Conservation (phyloP, 495 filamentous ascomycete species). For the Sabuloglossum arenarium region DNA sequence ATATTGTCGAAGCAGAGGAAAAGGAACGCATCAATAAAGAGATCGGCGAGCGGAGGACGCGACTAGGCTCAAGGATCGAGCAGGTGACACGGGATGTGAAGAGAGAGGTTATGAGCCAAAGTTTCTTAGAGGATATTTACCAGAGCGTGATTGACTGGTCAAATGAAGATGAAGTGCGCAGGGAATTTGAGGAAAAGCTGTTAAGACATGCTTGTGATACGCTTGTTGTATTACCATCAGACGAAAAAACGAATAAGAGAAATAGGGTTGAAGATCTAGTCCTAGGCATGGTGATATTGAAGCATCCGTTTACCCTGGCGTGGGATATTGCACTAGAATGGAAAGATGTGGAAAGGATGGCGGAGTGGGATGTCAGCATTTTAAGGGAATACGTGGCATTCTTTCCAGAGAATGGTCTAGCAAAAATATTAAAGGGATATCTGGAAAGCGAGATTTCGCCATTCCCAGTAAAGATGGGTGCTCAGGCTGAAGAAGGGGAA, state of each 20-base stretch:
- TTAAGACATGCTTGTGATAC: constrained; percentile 61
- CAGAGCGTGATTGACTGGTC: constrained; percentile 73
- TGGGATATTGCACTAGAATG: constrained; percentile 85
- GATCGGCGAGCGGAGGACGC: constrained; percentile 72
- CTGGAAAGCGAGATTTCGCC: constrained; percentile 69
- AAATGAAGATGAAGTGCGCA: constrained; percentile 63
- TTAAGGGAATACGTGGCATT: constrained; percentile 61
- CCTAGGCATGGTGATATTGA: constrained; percentile 84
- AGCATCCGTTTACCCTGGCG: constrained; percentile 73
- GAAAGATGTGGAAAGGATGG: constrained; percentile 52
- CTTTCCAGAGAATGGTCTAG: constrained; percentile 67
- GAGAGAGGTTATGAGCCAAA: constrained; percentile 52
- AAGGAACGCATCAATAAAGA: constrained; percentile 78
- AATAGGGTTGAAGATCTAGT: constrained; percentile 51
- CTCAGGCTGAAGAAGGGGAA: constrained; percentile 16
- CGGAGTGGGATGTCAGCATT: constrained; percentile 49
- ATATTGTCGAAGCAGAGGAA: constrained; percentile 71
- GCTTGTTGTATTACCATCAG: constrained; percentile 39
- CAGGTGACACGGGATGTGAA: constrained; percentile 78
- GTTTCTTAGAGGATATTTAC: constrained; percentile 54
- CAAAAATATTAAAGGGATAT: constrained; percentile 60
- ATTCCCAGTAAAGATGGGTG: constrained; percentile 29
- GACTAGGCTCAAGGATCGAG: constrained; percentile 61
- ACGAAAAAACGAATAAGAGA: constrained; percentile 46
- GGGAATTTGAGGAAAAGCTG: constrained; percentile 76